Base-by-base conservation (phyloP, 2,329 filamentous ascomycete species). In the Nemania abortiva region DNA sequence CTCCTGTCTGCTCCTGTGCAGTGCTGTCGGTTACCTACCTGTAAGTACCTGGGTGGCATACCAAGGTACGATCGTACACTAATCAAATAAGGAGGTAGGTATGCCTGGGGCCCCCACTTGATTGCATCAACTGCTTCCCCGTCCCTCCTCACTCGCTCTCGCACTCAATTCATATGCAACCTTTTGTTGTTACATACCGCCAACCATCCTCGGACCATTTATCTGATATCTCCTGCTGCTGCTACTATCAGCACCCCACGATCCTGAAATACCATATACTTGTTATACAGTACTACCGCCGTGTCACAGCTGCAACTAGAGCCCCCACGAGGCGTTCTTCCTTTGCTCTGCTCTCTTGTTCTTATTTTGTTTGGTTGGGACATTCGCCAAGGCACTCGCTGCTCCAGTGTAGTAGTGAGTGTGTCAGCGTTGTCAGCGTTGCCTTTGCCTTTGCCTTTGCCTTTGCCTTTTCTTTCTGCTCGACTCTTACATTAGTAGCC, bases 41-140 rank as follows among this genome's bases (percentile, higher is more conserved):
- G 52, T 54, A 54, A 11, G 15, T 54, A 31, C 34, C n/a, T n/a
- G 52, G 15, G 18, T 54, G 20, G 15, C 24, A 27, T 27, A 29
- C 27, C 18, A 31, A 54, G 42, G 42, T 54, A 54, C 20, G 29
- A 60, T 60, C 42, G 42, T 47, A 47, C 42, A 29, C 37, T 34
- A 55, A 24, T 49, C 27, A 55, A 47, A 31, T 47, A 58, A 22
- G 50, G 31, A 42, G 39, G 15, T 20, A 45, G 27, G 49, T 20
- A 29, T 13, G 24, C 1, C 6, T 27, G 53, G 59, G 60, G 54
- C 61, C 67, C 74, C 74, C 75, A 75, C 74, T 74, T 71, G 71
- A 74, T 74, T 76, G 74, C 74, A 75, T 75, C 74, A 74, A 74
- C 49, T 60, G 45, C 47, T 64, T 20, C 54, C 65, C 68, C 70